Evolutionary conservation across 768 basidiomycete genomes (phyloP), one percentile per base, ranked within the genome.

Genomic region (Termitomyces sp.): DNA sequence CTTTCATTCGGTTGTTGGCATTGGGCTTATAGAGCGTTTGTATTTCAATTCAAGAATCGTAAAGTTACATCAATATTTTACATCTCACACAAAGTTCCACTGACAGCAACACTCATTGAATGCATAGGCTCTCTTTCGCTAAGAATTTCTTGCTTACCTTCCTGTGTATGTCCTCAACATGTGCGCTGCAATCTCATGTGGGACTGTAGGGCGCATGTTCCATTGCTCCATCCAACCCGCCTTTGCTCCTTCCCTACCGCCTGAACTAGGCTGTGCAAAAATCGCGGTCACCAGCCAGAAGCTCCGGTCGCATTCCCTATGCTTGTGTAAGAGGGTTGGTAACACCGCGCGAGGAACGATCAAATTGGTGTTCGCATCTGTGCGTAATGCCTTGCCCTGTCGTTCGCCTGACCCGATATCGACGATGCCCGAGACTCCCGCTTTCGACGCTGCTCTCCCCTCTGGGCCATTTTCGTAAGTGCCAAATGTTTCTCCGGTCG

Each of bases 41-140:
- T 24, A 37, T 47, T 13, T 47, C 31, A 55, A 45, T 46, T 56
- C 15, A 37, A 13, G 16, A 37, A 36, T 36, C 9, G 18, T 24
- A 27, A 37, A 34, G 22, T 45, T 33, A 12, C 31, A 44, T 44
- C 45, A 34, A 34, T 15, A 46, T 46, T 15, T 24, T 54, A 54
- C n/a, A 37, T 30, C 24, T 41, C 12, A 4, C 12, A 8, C n/a
- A 54, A 18, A 41, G 78, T 44, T 78, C 74, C 2, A 76, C 83
- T 5, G 88, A 88, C 58, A 89, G 68, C n/a, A 88, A 79, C 31
- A 87, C 84, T 22, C 87, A 75, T 3, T 88, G 77, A 36, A 81
- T 82, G 61, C 90, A 81, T 34, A 51, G 50, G 50, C 9, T 27
- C 53, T 31, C 3, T 31, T 16, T 16, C n/a, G 24, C 27, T 30